Conservation (phyloP, 2,329 filamentous ascomycete species). For the Microsporum audouinii region DNA sequence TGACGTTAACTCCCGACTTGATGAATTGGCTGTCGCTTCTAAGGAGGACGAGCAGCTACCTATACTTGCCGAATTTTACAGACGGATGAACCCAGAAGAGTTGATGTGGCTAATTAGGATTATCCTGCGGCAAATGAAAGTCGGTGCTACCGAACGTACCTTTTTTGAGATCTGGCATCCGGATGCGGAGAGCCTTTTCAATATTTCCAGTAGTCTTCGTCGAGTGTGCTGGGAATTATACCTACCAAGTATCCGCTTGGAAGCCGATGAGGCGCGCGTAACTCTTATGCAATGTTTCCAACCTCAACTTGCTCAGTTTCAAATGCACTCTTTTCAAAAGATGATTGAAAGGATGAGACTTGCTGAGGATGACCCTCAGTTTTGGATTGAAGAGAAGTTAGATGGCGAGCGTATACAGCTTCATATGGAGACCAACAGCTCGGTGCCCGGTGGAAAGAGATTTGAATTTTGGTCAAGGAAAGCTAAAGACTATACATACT, state of each 20-base stretch:
- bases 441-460: conserved; percentile 53
- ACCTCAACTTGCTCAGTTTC: conserved; percentile 86
- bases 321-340: conserved; percentile 68
- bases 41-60: conserved; percentile 76
- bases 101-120: conserved; percentile 92
- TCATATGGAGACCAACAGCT: conserved; percentile 68
- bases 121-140: conserved; percentile 67
- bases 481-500: conserved; percentile 88
- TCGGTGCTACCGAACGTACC: conserved; percentile 74
- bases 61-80: conserved; percentile 75
- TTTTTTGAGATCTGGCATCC: conserved; percentile 74
- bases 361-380: conserved; percentile 60
- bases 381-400: conserved; percentile 97
- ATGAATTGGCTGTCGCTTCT: conserved; percentile 60
- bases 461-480: conserved; percentile 94
- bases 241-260: conserved; percentile 59
- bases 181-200: conserved; percentile 68
- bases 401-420: conserved; percentile 96
- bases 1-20: conserved; percentile 78
- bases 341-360: conserved; percentile 60
- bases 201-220: conserved; percentile 77
- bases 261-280: conserved; percentile 63
- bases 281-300: conserved; percentile 90
- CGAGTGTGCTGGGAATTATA: conserved; percentile 90
- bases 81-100: conserved; percentile 84